These are phyloP conservation scores for Tylopilus sp. DNA, from an alignment of 1,284 basidiomycete genomes.

Conservation along the genomic window DNA sequence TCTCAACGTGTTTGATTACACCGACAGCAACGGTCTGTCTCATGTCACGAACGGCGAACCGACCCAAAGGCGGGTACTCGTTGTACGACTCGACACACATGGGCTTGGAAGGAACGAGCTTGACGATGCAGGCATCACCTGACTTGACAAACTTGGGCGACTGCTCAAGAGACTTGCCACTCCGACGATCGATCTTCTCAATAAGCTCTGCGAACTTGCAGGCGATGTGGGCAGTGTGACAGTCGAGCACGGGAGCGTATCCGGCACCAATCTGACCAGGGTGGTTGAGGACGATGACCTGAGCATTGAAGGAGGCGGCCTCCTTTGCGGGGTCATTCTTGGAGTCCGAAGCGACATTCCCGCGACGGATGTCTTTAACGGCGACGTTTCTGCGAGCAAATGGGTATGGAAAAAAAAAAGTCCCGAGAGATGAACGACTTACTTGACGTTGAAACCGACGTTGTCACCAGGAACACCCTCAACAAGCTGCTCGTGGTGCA, in stretches of 20 bases:
- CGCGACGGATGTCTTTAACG: slow-evolving; percentile 99
- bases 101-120: slow-evolving; percentile 95
- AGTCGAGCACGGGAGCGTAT: slow-evolving; percentile 98
- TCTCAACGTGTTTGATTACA: slow-evolving; percentile 95
- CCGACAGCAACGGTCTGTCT: slow-evolving; percentile 97
- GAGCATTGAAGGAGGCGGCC: slow-evolving; percentile 98
- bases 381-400: slow-evolving; percentile 86
- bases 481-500: slow-evolving; percentile 99
- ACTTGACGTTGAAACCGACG: slow-evolving; percentile 98
- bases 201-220: slow-evolving; percentile 99
- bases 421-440: slow-evolving; percentile 28
- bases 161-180: slow-evolving; percentile 89
- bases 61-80: slow-evolving; percentile 98
- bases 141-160: slow-evolving; percentile 97
- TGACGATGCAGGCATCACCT: slow-evolving; percentile 95
- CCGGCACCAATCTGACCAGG: slow-evolving; percentile 99
- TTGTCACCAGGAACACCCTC: slow-evolving; percentile 98
- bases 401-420: not conserved
- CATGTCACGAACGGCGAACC: slow-evolving; percentile 98
- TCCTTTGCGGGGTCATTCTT: slow-evolving; percentile 99
- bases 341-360: slow-evolving; percentile 98
- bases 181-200: slow-evolving; percentile 99
- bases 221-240: slow-evolving; percentile 99
- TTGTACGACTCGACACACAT: slow-evolving; percentile 98
- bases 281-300: slow-evolving; percentile 99